phyloP scores from a whole-genome alignment of 1,284 basidiomycete species.

The Cryptococcus sp. region DNA sequence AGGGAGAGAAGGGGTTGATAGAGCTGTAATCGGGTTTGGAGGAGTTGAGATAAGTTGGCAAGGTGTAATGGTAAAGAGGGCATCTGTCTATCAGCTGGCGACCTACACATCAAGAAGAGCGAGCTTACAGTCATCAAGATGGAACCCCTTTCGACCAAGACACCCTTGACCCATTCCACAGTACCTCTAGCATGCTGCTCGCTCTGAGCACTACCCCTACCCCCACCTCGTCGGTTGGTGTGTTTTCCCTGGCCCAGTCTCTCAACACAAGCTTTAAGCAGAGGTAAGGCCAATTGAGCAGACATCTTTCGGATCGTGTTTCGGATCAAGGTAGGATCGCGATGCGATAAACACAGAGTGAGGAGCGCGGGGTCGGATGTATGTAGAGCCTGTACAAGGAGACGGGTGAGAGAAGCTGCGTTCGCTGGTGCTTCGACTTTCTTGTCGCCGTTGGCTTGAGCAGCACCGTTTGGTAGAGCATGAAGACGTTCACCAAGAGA shows the following conservation, averaged over 20 bases:
- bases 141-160: constrained; percentile 80
- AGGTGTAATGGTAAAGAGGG: constrained; percentile 56
- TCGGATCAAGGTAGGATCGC: constrained; percentile 72
- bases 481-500: constrained; percentile 82
- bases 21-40: constrained; percentile 72
- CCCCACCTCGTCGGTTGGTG: constrained; percentile 54
- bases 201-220: constrained; percentile 74
- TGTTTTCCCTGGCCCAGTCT: constrained; percentile 78
- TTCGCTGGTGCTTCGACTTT: constrained; percentile 56
- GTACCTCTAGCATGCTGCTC: constrained; percentile 79
- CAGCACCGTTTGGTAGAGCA: constrained; percentile 52
- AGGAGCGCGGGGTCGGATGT: constrained; percentile 85
- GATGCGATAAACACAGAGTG: constrained; percentile 81
- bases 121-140: constrained; percentile 85
- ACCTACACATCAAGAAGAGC: not conserved
- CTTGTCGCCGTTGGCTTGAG: constrained; percentile 9
- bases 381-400: constrained; percentile 93
- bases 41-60: constrained; percentile 74
- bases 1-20: constrained; percentile 82
- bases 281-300: constrained; percentile 79
- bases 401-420: constrained; percentile 84
- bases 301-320: constrained; percentile 86
- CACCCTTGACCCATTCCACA: constrained; percentile 83
- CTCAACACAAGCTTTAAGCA: constrained; percentile 86
- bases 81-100: constrained; percentile 9